Evolutionary conservation across 768 basidiomycete genomes (phyloP).

Genomic region (Lactifluus pinguis): DNA sequence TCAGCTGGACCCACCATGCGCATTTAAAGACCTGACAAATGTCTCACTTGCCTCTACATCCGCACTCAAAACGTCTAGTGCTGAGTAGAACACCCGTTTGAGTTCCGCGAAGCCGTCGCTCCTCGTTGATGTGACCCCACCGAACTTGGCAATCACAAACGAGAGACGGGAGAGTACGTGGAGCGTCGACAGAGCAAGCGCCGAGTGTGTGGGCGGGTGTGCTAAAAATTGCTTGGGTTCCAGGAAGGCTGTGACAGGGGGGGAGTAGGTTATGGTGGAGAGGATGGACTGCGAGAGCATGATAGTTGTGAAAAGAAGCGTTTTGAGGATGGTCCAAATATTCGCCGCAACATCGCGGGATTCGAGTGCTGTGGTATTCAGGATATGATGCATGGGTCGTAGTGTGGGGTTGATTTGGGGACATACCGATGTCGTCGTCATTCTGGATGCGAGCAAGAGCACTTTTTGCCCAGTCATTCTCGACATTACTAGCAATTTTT

Average conservation of each 20-base stretch:
- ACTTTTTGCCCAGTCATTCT: conserved; percentile 25
- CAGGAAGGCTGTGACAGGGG: not conserved
- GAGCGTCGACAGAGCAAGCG: conserved; percentile 47
- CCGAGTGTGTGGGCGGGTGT: conserved; percentile 28
- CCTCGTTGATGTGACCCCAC: conserved; percentile 51
- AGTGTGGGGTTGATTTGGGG: not conserved
- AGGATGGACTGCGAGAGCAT: conserved; percentile 62
- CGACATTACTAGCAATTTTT: conserved; percentile 19
- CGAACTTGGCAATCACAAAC: conserved; percentile 74
- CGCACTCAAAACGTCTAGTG: conserved; percentile 60
- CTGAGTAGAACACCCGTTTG: conserved; percentile 65
- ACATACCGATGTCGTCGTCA: conserved; percentile 26
- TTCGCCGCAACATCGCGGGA: conserved; percentile 37
- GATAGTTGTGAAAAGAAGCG: conserved; percentile 60
- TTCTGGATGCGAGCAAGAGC: conserved; percentile 21
- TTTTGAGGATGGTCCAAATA: conserved; percentile 65
- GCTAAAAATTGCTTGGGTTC: not conserved
- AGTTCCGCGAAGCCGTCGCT: conserved; percentile 59
- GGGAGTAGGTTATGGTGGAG: conserved; percentile 39
- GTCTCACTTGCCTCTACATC: conserved; percentile 30
- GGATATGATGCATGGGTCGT: not conserved
- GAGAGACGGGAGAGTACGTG: conserved; percentile 57
- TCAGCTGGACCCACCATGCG: not conserved
- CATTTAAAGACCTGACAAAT: conserved; percentile 31
- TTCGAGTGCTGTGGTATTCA: conserved; percentile 30